Evolutionary conservation across 2,329 filamentous ascomycete species (phyloP).

Genomic region (Podosphaera fusca): DNA sequence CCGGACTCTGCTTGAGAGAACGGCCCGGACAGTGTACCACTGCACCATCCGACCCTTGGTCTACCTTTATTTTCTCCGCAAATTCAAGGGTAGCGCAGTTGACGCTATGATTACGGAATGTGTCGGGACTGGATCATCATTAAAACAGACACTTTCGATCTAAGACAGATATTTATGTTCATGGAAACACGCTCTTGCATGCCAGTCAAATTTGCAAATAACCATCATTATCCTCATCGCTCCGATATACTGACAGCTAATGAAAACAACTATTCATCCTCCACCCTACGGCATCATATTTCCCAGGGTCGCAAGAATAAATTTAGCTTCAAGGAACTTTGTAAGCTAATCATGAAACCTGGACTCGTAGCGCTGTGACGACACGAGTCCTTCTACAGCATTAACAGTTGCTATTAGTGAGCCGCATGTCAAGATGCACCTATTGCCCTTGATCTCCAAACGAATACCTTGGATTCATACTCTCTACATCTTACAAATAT

Average conservation of each 20-base stretch:
- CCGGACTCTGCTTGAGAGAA: too few species aligned
- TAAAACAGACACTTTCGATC: too few species aligned
- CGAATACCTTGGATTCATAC: not conserved
- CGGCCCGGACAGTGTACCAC: too few species aligned
- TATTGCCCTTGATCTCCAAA: not conserved
- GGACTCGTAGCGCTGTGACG: not conserved
- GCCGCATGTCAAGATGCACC: slow-evolving; percentile 10
- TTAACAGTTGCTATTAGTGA: slow-evolving; percentile 1
- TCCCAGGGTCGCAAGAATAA: not conserved
- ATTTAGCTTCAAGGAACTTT: not conserved
- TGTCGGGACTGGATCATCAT: too few species aligned
- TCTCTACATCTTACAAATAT: not conserved
- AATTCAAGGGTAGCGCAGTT: not conserved
- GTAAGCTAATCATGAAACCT: not conserved
- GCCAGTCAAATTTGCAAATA: not conserved
- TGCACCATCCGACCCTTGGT: too few species aligned
- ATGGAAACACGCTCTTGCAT: not conserved
- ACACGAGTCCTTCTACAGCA: not conserved
- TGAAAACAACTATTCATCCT: not conserved
- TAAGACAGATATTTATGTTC: not conserved
- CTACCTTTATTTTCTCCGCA: too few species aligned
- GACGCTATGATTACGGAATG: not conserved
- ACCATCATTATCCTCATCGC: not conserved
- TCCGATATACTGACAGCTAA: not conserved
- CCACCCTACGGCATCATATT: not conserved